Evolutionary conservation across 352 stramenopile genomes (phyloP).

Genomic region (Pythium rhizo-oryzae): DNA sequence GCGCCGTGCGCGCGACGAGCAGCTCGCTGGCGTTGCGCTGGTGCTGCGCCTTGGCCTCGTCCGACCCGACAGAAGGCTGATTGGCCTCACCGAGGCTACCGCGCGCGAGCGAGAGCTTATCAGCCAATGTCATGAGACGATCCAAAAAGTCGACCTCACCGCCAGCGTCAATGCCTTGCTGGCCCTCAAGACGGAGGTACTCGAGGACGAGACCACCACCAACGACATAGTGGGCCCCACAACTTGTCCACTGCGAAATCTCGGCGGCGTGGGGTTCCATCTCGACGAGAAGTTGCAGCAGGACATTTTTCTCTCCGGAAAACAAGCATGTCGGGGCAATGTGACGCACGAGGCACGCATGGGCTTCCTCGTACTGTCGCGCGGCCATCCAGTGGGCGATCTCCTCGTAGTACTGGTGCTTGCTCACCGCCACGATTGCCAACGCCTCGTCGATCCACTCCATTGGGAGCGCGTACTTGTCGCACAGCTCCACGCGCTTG

Average conservation of each 20-base stretch:
- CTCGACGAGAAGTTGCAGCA: slow-evolving; percentile 56
- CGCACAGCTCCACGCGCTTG: slow-evolving; percentile 51
- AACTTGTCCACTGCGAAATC: slow-evolving; percentile 72
- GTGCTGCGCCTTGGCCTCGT: neutral
- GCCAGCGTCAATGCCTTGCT: slow-evolving; percentile 56
- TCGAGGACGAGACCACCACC: slow-evolving; percentile 69
- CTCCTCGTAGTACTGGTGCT: slow-evolving; percentile 58
- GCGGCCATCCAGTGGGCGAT: slow-evolving; percentile 79
- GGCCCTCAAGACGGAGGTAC: slow-evolving; percentile 67
- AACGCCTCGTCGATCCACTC: slow-evolving; percentile 76
- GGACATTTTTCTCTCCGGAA: slow-evolving; percentile 53
- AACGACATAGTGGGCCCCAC: slow-evolving; percentile 47
- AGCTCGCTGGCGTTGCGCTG: slow-evolving; percentile 21
- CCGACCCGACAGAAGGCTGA: neutral
- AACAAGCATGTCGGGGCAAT: slow-evolving; percentile 70
- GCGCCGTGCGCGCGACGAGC: slow-evolving; percentile 26
- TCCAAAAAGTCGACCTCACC: slow-evolving; percentile 62
- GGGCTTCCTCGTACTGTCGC: slow-evolving; percentile 61
- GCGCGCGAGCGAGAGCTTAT: slow-evolving; percentile 41
- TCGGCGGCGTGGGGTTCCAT: slow-evolving; percentile 53
- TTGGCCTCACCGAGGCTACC: neutral
- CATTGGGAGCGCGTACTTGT: slow-evolving; percentile 51
- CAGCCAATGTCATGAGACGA: slow-evolving; percentile 59
- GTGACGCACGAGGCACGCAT: slow-evolving; percentile 58
- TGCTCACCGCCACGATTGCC: slow-evolving; percentile 52